Base-by-base conservation (phyloP, 148 eudicot species). In the Salicornia ramosissima region DNA sequence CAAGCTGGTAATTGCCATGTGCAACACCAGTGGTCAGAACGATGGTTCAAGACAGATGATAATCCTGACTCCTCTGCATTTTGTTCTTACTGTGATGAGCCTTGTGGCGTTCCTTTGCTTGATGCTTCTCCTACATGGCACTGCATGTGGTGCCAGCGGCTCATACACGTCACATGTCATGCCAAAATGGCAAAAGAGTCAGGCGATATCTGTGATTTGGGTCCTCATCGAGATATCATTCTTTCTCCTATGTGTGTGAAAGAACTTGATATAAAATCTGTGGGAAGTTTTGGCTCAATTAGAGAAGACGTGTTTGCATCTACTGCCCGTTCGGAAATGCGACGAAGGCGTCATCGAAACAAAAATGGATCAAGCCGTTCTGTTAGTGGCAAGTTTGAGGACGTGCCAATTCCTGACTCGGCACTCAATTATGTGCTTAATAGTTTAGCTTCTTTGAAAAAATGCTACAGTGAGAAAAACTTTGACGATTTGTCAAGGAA, bases 21-120 rank as follows among this genome's bases (percentile, higher is more conserved):
- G 62, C 91, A 82, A 78, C 97, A 91, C 80, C 97, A 88, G 70
- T 91, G 97, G 97, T 86, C 91, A 28, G 97, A 91, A 76, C 82
- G 86, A 78, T 88, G 97, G 97, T 76, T 80, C 42, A 86, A 75
- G 51, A 79, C 78, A 70, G 95, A 91, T 81, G 97, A 87, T 54
- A 86, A 91, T 77, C 80, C 87, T 51, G 97, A 88, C 76, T 79
- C 77, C 60, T 88, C 94, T 71, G 82, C 88, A 14, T 91, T 88
- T 80, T 90, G 96, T 71, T 88, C 74, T 33, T 83, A 86, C 71
- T 90, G 96, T 71, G 96, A 90, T 62, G 93, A 88, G 80, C 93
- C 96, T 59, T 90, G 96, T 79, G 96, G 87, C 26, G 81, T 90
- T 69, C 92, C 93, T 58, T 74, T 90, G 70, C 80, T 90, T 31